Conservation (phyloP, 179 eudicot genomes). For the Patellifolia procumbens region DNA sequence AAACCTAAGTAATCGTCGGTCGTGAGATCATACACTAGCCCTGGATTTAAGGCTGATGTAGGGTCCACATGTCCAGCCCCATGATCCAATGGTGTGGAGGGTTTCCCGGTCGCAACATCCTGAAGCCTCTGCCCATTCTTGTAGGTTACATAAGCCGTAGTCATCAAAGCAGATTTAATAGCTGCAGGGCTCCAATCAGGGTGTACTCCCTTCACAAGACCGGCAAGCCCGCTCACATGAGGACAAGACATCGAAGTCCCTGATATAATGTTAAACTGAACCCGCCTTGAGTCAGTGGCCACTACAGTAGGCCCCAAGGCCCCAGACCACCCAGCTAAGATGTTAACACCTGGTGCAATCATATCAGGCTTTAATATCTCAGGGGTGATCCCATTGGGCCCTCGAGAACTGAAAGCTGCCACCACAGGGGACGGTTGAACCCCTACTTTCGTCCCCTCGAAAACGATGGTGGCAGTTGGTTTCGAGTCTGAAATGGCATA, state of each 20-base stretch:
- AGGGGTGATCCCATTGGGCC: slow-evolving; percentile 70
- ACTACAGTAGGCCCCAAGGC: slow-evolving; percentile 64
- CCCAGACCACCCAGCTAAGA: slow-evolving; percentile 79
- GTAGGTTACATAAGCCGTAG: slow-evolving; percentile 66
- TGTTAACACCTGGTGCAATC: slow-evolving; percentile 87
- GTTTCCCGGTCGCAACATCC: slow-evolving; percentile 66
- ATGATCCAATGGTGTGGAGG: slow-evolving; percentile 67
- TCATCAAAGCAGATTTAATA: slow-evolving; percentile 80
- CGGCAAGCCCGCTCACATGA: slow-evolving; percentile 85
- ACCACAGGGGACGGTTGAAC: slow-evolving; percentile 80
- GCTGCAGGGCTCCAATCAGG: slow-evolving; percentile 89
- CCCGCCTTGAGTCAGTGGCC: slow-evolving; percentile 55
- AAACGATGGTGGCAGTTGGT: slow-evolving; percentile 62
- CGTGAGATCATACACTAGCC: slow-evolving; percentile 72
- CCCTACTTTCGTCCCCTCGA: slow-evolving; percentile 73
- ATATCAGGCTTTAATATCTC: slow-evolving; percentile 74
- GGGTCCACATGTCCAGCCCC: slow-evolving; percentile 93
- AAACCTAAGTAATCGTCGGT: slow-evolving; percentile 61
- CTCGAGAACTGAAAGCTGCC: slow-evolving; percentile 86
- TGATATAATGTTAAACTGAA: slow-evolving; percentile 73
- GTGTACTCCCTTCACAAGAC: slow-evolving; percentile 64
- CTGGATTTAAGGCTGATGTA: slow-evolving; percentile 73
- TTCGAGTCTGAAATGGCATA: slow-evolving; percentile 51
- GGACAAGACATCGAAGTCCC: slow-evolving; percentile 98
- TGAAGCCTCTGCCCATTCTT: slow-evolving; percentile 48